Evolutionary conservation across 805 yeast species (phyloP), one percentile per base, ranked within the genome.

Genomic region (Starmerella floricola): DNA sequence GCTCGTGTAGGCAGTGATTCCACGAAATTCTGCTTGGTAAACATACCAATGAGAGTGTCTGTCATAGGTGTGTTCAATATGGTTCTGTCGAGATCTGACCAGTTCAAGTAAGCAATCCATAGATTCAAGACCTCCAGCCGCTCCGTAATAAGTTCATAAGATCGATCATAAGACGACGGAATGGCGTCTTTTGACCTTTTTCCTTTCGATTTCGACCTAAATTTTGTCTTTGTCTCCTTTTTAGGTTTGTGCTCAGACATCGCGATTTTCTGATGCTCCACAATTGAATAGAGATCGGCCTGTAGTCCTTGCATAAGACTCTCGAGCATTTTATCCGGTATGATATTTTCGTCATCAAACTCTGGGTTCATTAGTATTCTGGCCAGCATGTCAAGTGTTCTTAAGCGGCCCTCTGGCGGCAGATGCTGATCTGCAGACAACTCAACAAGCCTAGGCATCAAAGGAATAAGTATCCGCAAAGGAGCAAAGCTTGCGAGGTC

Each of bases 401-500:
- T 33, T 12, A 33, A n/a, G n/a, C 17, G n/a, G 19, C 13, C 36
- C 27, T 33, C 36, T 5, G 21, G 10, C 10, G 36, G 12, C 6
- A 33, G n/a, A 17, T 4, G 15, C 12, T 34, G 36, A 4, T 11
- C 19, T 16, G 18, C 16, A 8, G 39, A 27, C 19, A 36, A 5
- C 16, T 28, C 15, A 8, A 36, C 20, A 5, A 36, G 5, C 16
- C 18, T 36, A 10, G 26, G 26, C 23, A 37, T 6, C n/a, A 23
- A 18, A 5, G n/a, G 18, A 3, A 18, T 16, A 8, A n/a, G 19
- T 8, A 26, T 13, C 10, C 13, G 23, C 15, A 8, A 16, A 4
- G 44, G 34, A 21, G 34, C 31, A 23, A 34, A 40, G 26, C 36
- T 40, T 10, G 37, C 30, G 3, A 40, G 29, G 21, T 40, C 44